Evolutionary conservation across 164 flowering plant genomes (phyloP).

Genomic region (Berberis vulgaris): DNA sequence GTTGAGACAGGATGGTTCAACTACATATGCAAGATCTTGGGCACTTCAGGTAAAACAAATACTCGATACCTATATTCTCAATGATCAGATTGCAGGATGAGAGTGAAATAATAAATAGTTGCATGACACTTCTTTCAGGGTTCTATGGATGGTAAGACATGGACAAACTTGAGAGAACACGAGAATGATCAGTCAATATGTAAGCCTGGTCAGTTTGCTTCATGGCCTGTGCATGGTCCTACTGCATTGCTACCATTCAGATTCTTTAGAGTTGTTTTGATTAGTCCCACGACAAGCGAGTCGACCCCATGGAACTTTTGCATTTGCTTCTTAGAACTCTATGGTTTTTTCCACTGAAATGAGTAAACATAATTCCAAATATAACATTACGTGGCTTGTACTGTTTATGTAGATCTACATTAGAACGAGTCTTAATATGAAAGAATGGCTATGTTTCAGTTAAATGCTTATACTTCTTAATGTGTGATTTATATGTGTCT

Average conservation of each 20-base stretch:
- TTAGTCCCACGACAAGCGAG: constrained; percentile 55
- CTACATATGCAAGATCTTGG: constrained; percentile 65
- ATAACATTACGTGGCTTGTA: too few species aligned
- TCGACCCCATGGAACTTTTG: constrained; percentile 70
- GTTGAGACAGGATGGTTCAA: constrained; percentile 88
- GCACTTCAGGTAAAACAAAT: constrained; percentile 53
- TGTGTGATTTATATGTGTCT: too few species aligned
- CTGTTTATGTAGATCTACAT: too few species aligned
- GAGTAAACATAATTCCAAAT: too few species aligned
- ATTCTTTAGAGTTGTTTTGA: constrained; percentile 64
- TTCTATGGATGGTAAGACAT: constrained; percentile 61
- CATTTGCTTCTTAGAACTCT: constrained; percentile 84
- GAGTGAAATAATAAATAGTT: neutral
- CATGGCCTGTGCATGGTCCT: constrained; percentile 73
- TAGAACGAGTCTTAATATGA: too few species aligned
- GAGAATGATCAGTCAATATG: constrained; percentile 77
- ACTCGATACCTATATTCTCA: neutral
- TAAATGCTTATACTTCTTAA: too few species aligned
- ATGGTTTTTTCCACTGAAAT: constrained; percentile 60
- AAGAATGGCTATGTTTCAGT: too few species aligned
- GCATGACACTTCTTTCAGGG: constrained; percentile 36
- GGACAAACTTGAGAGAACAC: constrained; percentile 73
- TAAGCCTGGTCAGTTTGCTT: constrained; percentile 83
- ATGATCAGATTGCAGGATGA: neutral
- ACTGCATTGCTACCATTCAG: constrained; percentile 71